Evolutionary conservation across 179 eudicot species (phyloP), one percentile per base, ranked within the genome.

Genomic region (Patellifolia procumbens): DNA sequence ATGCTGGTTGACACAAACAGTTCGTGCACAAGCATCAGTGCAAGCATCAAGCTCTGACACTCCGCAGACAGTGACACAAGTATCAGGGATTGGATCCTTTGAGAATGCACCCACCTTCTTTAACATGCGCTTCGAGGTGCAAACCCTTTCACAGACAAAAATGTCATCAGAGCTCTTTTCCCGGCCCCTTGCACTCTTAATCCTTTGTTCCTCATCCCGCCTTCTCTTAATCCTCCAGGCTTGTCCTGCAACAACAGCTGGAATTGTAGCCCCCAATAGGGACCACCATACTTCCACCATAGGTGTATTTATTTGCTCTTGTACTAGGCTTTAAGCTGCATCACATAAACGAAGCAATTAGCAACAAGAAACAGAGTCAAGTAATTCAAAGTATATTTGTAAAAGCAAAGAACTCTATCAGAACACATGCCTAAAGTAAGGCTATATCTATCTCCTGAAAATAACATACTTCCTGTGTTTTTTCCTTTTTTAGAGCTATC

Each of bases 201-300:
- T 78, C 58, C 91, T 84, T 72, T 90, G 90, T 81, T 93, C 97
- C 73, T 93, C 98, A 4, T 88, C 87, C 19, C 87, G 87, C 81
- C 88, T 86, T 79, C 83, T 88, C 85, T 87, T 93, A n/a, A 89
- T 82, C 79, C 95, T 88, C 77, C 87, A 77, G 55, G 88, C 98
- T 89, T 91, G 95, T 45, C 95, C 95, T 24, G 96, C 92, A 42
- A 92, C 75, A 29, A 87, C 19, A 22, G 92, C 92, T 0, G 98
- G 96, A 52, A 92, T 84, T 12, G 90, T 95, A 39, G 97, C 98
- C 75, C 94, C 96, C 63, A 94, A 31, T 7, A 91, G 83, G 62
- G 95, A 85, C 97, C 95, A 91, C 96, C 92, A 94, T 42, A 79
- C 90, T 68, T 94, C 98, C 37, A 94, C 98, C 98, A 94, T 94